Conservation (phyloP, 495 filamentous ascomycete genomes). For the Monascus purpureus region DNA sequence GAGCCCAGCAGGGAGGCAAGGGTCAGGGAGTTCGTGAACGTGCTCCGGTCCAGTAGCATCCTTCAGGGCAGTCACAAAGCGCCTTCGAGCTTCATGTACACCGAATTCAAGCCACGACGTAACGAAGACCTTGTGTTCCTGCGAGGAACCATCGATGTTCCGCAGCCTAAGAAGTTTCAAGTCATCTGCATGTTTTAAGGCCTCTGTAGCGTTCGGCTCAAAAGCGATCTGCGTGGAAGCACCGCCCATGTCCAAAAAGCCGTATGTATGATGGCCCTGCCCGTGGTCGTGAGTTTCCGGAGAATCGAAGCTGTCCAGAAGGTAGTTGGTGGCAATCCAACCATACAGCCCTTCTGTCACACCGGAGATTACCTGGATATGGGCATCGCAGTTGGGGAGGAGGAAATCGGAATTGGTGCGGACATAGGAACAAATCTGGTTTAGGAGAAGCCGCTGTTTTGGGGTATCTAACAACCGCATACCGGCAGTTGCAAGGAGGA, state of each 20-base stretch:
- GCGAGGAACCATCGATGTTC: constrained; percentile 56
- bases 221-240: constrained; percentile 97
- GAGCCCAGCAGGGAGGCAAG: constrained; percentile 73
- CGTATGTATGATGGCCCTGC: constrained; percentile 89
- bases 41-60: constrained; percentile 39
- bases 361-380: constrained; percentile 93
- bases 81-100: constrained; percentile 73
- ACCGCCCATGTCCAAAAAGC: constrained; percentile 96
- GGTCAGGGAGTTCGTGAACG: constrained; percentile 65
- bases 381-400: constrained; percentile 76
- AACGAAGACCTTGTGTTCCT: constrained; percentile 82
- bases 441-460: constrained; percentile 56
- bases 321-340: constrained; percentile 98
- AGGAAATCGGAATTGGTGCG: constrained; percentile 66
- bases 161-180: constrained; percentile 74
- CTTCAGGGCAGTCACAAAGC: constrained; percentile 62
- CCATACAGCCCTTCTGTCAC: constrained; percentile 95
- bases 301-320: constrained; percentile 85
- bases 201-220: constrained; percentile 84
- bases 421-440: constrained; percentile 74
- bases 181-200: constrained; percentile 79
- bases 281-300: constrained; percentile 61
- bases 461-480: constrained; percentile 74
- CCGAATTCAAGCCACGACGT: constrained; percentile 96
- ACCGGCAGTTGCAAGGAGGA: constrained; percentile 91